Percentiles rank a stretch among this genome's conserved stretches.
Evolutionary conservation across 2,329 filamentous ascomycete genomes (phyloP).

Genomic region (Fusarium tanahbumbuense): DNA sequence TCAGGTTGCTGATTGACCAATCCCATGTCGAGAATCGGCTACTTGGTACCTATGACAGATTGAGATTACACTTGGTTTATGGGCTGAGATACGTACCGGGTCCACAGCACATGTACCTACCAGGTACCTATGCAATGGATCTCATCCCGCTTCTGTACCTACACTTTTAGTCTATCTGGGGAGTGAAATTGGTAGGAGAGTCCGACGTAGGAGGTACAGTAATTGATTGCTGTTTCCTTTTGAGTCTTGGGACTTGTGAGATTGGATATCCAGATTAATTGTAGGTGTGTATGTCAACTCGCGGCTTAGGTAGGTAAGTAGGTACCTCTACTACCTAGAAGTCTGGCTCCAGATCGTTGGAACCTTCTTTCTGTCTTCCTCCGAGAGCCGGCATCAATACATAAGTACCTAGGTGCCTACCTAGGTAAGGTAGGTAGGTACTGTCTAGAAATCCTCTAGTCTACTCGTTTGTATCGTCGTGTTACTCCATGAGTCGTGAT

Average conservation of each 20-base stretch:
- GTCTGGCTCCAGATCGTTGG: slow-evolving; percentile 1
- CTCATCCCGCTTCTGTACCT: slow-evolving; percentile 5
- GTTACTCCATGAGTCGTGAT: slow-evolving; percentile 10
- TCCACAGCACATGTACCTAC: slow-evolving; percentile 18
- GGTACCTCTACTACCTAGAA: too few relatives aligned
- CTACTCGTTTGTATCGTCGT: slow-evolving; percentile 16
- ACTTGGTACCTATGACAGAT: slow-evolving; percentile 39
- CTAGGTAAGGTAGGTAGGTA: too few relatives aligned
- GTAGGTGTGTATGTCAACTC: neutral
- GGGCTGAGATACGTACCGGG: slow-evolving; percentile 28
- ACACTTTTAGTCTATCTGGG: neutral
- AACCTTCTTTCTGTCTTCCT: slow-evolving; percentile 8
- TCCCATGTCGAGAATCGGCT: slow-evolving; percentile 19
- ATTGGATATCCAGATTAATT: neutral
- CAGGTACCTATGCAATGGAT: neutral
- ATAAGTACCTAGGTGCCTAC: neutral
- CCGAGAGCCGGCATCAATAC: slow-evolving; percentile 41
- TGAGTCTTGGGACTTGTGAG: neutral
- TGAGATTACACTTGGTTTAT: slow-evolving; percentile 40
- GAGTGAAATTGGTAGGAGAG: slow-evolving; percentile 19
- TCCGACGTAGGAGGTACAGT: neutral
- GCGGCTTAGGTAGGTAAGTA: neutral
- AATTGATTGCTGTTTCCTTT: neutral
- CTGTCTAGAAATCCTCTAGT: slow-evolving; percentile 2
- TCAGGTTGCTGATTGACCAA: slow-evolving; percentile 33